A percentile compares a stretch with the other conserved stretches of the same genome.
These are phyloP conservation scores for Lentinus brumalis DNA, from an alignment of 768 basidiomycete genomes.

Conservation along the genomic window DNA sequence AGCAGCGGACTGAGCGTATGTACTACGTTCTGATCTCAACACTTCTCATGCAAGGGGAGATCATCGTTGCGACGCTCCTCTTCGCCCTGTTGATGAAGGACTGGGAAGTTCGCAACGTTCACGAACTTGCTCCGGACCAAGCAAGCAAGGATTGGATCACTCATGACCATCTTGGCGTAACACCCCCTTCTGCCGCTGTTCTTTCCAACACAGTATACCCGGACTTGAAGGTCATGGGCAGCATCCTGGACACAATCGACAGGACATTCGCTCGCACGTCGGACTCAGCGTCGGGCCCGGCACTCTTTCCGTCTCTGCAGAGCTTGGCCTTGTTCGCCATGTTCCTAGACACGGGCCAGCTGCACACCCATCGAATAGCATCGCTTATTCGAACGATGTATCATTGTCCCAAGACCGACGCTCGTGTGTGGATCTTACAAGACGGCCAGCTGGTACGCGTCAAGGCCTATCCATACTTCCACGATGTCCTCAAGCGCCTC, in stretches of 20 bases:
- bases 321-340: conserved; percentile 60
- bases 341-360: conserved; percentile 50
- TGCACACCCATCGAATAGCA: conserved; percentile 48
- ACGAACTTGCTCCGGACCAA: not conserved
- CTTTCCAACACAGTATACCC: conserved; percentile 4
- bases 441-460: conserved; percentile 17
- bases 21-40: conserved; percentile 61
- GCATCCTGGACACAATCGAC: conserved; percentile 37
- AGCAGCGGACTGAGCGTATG: conserved; percentile 58
- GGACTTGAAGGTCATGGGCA: conserved; percentile 11
- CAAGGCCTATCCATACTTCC: conserved; percentile 34
- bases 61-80: conserved; percentile 72
- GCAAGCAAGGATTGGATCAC: not conserved
- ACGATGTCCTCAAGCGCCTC: conserved; percentile 32
- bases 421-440: conserved; percentile 27
- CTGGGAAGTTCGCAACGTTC: conserved; percentile 44
- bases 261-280: conserved; percentile 33
- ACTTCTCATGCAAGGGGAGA: conserved; percentile 76
- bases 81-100: conserved; percentile 69
- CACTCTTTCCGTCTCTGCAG: conserved; percentile 48
- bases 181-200: not conserved
- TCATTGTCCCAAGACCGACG: conserved; percentile 33
- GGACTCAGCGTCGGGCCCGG: conserved; percentile 11
- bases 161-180: conserved; percentile 1
- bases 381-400: conserved; percentile 50